These are phyloP conservation scores for Epichloe aotearoae DNA, from an alignment of 2,329 filamentous ascomycete species.

Conservation along the genomic window DNA sequence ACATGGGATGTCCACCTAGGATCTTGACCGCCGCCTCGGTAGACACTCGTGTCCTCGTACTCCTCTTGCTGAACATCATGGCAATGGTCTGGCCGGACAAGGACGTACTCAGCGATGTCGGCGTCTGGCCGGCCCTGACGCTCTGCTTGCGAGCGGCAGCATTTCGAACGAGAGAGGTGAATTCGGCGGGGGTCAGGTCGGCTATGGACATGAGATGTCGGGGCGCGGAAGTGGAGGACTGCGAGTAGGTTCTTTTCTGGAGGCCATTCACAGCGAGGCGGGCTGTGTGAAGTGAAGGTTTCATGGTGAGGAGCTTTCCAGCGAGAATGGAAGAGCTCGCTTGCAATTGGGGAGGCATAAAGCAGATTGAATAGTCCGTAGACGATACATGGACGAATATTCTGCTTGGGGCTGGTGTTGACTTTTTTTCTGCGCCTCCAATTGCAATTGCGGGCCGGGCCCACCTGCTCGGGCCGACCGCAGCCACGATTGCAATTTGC, in stretches of 20 bases:
- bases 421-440: too few relatives aligned
- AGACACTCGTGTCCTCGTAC: constrained; percentile 83
- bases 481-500: too few relatives aligned
- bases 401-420: too few relatives aligned
- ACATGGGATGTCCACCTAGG: constrained; percentile 91
- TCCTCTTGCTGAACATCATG: constrained; percentile 95
- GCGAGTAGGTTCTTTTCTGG: constrained; percentile 31
- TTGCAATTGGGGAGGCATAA: neutral
- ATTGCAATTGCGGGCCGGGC: too few relatives aligned
- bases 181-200: constrained; percentile 68
- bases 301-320: constrained; percentile 15
- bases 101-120: constrained; percentile 43
- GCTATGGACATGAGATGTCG: constrained; percentile 87
- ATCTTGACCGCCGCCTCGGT: constrained; percentile 83
- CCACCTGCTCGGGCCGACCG: too few relatives aligned
- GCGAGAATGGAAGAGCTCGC: neutral
- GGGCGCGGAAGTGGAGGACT: constrained; percentile 29
- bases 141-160: constrained; percentile 62
- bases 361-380: too few relatives aligned
- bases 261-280: constrained; percentile 21
- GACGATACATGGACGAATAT: too few relatives aligned
- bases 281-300: constrained; percentile 19
- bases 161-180: constrained; percentile 72
- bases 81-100: constrained; percentile 72
- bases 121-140: constrained; percentile 52